phyloP scores from a whole-genome alignment of 148 eudicot species.

The Simmondsia chinensis region DNA sequence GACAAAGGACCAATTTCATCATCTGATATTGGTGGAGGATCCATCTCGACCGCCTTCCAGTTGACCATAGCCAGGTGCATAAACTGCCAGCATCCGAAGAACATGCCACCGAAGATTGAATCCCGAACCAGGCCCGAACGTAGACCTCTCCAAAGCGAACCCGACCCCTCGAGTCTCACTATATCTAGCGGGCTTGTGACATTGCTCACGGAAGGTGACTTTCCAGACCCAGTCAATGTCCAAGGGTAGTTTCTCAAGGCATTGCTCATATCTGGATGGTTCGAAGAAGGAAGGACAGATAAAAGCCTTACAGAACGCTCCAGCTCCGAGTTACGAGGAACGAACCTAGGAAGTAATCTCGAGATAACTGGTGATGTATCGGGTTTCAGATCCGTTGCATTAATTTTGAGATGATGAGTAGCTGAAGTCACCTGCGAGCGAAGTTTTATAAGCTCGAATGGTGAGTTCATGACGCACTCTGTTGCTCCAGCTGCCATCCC shows the following conservation, averaged over 20 bases:
- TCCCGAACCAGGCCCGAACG: conserved; percentile 74
- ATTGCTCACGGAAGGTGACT: conserved; percentile 63
- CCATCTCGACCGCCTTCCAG: conserved; percentile 86
- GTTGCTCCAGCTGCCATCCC: conserved; percentile 75
- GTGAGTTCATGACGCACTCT: conserved; percentile 68
- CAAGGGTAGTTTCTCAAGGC: conserved; percentile 80
- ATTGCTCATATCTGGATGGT: conserved; percentile 31
- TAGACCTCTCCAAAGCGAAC: conserved; percentile 75
- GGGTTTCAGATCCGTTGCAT: conserved; percentile 12
- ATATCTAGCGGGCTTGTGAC: conserved; percentile 48
- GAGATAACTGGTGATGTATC: conserved; percentile 34
- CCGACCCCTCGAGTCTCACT: conserved; percentile 70
- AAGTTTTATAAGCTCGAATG: conserved; percentile 76
- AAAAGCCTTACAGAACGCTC: conserved; percentile 55
- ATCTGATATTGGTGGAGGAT: conserved; percentile 58
- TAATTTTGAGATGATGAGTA: conserved; percentile 21
- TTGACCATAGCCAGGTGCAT: conserved; percentile 51
- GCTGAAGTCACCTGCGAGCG: conserved; percentile 85
- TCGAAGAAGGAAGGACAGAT: conserved; percentile 49
- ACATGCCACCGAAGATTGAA: conserved; percentile 74
- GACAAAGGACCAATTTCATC: conserved; percentile 74
- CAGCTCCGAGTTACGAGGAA: conserved; percentile 41
- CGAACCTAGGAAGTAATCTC: conserved; percentile 44
- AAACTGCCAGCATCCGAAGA: conserved; percentile 83
- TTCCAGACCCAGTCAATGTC: conserved; percentile 96